Conservation (phyloP, 2,329 filamentous ascomycete species). For the Hypocreales sp. region DNA sequence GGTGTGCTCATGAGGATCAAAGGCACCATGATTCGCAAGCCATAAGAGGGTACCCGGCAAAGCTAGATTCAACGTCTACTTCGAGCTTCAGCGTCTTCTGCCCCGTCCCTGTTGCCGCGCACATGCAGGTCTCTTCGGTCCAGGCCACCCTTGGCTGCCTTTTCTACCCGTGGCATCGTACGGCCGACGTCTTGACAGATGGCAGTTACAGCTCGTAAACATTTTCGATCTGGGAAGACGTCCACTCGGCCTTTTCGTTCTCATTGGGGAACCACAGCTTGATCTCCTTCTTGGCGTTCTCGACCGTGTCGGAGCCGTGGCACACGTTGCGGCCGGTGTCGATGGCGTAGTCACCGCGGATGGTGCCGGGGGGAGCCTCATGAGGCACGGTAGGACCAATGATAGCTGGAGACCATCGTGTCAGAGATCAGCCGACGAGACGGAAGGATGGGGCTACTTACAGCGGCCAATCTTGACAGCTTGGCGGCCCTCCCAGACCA, state of each 20-base stretch:
- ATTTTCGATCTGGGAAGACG: not conserved
- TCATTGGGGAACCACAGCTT: conserved; percentile 94
- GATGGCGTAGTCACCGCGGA: conserved; percentile 86
- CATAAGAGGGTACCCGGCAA: too few relatives aligned
- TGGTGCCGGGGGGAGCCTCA: conserved; percentile 88
- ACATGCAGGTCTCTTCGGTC: too few relatives aligned
- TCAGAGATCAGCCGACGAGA: not conserved
- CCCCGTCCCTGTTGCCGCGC: too few relatives aligned
- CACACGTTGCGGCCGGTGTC: conserved; percentile 88
- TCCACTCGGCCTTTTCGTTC: conserved; percentile 37
- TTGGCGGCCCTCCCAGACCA: conserved; percentile 99
- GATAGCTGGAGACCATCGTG: conserved; percentile 39
- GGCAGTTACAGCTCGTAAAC: too few relatives aligned
- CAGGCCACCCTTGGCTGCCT: too few relatives aligned
- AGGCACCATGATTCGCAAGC: conserved; percentile 13
- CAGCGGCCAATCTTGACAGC: conserved; percentile 96
- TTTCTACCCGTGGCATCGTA: too few relatives aligned
- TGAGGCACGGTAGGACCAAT: conserved; percentile 99
- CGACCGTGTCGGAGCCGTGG: conserved; percentile 97
- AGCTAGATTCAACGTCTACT: too few relatives aligned
- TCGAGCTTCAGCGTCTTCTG: too few relatives aligned
- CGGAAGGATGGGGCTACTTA: conserved; percentile 26
- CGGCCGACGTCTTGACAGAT: too few relatives aligned
- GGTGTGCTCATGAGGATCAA: conserved; percentile 36
- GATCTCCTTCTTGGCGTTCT: conserved; percentile 99